Evolutionary conservation across 805 yeast species (phyloP).

Genomic region (Saccharomycopsis oosterbeekiorum): DNA sequence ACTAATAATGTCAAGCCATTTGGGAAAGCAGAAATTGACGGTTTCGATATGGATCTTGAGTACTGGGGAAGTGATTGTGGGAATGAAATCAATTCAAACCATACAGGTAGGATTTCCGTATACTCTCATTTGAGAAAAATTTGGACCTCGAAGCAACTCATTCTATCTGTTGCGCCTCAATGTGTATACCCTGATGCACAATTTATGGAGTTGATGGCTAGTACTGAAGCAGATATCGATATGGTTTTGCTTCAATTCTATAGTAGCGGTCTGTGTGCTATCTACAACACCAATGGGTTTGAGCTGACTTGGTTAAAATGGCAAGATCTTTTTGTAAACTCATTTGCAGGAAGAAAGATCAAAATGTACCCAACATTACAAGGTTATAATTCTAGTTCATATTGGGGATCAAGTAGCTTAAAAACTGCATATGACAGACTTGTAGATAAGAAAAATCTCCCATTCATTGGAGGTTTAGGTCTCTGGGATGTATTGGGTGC

Average conservation of each 20-base stretch:
- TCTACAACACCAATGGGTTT: constrained; percentile 31
- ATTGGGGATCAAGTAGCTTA: constrained; percentile 2
- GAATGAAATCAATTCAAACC: constrained; percentile 1
- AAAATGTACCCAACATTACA: constrained; percentile 1
- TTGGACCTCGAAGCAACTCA: constrained; percentile 35
- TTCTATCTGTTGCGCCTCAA: constrained; percentile 86
- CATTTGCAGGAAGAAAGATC: constrained; percentile 1
- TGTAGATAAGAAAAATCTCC: not conserved
- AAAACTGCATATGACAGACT: not conserved
- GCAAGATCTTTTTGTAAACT: constrained; percentile 1
- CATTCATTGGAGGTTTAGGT: constrained; percentile 2
- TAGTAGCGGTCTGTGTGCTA: constrained; percentile 66
- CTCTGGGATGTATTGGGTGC: constrained; percentile 3
- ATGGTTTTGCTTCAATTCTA: constrained; percentile 81
- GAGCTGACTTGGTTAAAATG: not conserved
- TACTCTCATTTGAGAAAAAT: not conserved
- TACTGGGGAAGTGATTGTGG: constrained; percentile 2
- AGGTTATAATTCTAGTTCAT: constrained; percentile 1
- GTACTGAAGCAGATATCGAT: constrained; percentile 31
- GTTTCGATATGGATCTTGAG: constrained; percentile 19
- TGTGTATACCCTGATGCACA: constrained; percentile 77
- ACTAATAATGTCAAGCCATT: constrained; percentile 28
- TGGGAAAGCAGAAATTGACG: constrained; percentile 16
- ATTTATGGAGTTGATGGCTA: constrained; percentile 47
- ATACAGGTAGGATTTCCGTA: not conserved